Percentiles rank a stretch among this genome's conserved stretches.
Conservation (phyloP, 2,329 filamentous ascomycete species). For the Fusarium coffeatum region DNA sequence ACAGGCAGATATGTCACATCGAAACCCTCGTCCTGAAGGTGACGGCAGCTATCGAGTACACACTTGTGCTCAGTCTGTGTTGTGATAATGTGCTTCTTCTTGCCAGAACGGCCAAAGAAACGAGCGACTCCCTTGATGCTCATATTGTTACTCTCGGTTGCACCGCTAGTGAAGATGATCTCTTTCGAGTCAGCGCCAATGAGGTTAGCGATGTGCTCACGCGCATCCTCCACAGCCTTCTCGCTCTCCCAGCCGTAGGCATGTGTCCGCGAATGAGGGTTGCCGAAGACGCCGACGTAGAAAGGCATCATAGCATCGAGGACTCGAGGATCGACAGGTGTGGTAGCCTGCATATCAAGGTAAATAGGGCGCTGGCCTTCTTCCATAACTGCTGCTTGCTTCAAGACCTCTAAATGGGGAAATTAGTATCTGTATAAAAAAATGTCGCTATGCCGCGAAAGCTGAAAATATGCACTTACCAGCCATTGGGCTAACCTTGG, state of each 20-base stretch:
- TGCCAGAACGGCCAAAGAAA: slow-evolving; percentile 91
- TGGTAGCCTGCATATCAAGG: slow-evolving; percentile 98
- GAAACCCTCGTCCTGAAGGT: slow-evolving; percentile 96
- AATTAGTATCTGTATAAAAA: slow-evolving; percentile 28
- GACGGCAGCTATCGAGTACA: slow-evolving; percentile 94
- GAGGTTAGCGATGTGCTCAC: slow-evolving; percentile 83
- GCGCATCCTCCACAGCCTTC: slow-evolving; percentile 88
- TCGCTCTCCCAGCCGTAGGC: slow-evolving; percentile 99
- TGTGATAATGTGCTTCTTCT: slow-evolving; percentile 99
- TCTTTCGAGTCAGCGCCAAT: slow-evolving; percentile 97
- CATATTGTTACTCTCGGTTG: slow-evolving; percentile 99
- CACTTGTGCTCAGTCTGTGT: slow-evolving; percentile 99
- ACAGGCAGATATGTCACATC: slow-evolving; percentile 98
- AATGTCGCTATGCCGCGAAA: background rate
- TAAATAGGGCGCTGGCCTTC: slow-evolving; percentile 95
- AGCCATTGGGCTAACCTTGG: slow-evolving; percentile 84
- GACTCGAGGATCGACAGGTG: slow-evolving; percentile 92
- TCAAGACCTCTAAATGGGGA: slow-evolving; percentile 73
- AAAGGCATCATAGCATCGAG: slow-evolving; percentile 97
- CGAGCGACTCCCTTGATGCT: slow-evolving; percentile 97
- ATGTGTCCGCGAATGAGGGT: slow-evolving; percentile 96
- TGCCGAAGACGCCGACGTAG: slow-evolving; percentile 93
- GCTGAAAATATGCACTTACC: slow-evolving; percentile 45
- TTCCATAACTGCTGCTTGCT: slow-evolving; percentile 92
- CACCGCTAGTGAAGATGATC: slow-evolving; percentile 98